Evolutionary conservation across 2,329 filamentous ascomycete genomes (phyloP).

Genomic region (Cladosporium sp.): DNA sequence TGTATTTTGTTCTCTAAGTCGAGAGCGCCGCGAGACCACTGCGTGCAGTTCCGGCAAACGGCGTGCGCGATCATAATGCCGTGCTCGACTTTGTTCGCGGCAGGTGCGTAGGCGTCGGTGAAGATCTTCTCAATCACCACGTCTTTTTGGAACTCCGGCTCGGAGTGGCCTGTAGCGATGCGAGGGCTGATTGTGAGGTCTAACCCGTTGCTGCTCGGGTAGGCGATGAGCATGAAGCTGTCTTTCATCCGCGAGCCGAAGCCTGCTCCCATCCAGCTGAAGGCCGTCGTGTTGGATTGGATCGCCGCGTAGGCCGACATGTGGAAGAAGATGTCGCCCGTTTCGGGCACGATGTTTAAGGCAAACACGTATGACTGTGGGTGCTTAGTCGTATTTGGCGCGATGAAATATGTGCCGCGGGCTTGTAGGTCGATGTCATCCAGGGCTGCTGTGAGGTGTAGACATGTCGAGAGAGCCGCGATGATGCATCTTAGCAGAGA

Average conservation of each 20-base stretch:
- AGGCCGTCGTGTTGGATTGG: conserved; percentile 14
- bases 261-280: conserved; percentile 41
- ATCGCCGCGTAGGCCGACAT: conserved; percentile 26
- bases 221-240: conserved; percentile 42
- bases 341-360: conserved; percentile 16
- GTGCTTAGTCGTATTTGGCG: background rate
- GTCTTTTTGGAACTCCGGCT: conserved; percentile 30
- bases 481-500: too few relatives aligned
- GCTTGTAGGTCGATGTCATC: background rate
- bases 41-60: conserved; percentile 34
- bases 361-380: conserved; percentile 17
- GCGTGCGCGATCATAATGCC: conserved; percentile 23
- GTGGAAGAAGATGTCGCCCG: conserved; percentile 23
- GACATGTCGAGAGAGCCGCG: background rate
- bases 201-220: conserved; percentile 30
- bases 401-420: conserved; percentile 3
- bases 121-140: conserved; percentile 24
- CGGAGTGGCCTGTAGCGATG: conserved; percentile 30
- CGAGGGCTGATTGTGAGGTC: conserved; percentile 37
- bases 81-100: conserved; percentile 13
- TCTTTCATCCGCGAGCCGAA: conserved; percentile 39
- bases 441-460: background rate
- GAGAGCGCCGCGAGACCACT: conserved; percentile 24
- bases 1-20: conserved; percentile 25
- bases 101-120: conserved; percentile 16